Evolutionary conservation across 2,329 filamentous ascomycete genomes (phyloP).

Genomic region (Fusarium penzigii): DNA sequence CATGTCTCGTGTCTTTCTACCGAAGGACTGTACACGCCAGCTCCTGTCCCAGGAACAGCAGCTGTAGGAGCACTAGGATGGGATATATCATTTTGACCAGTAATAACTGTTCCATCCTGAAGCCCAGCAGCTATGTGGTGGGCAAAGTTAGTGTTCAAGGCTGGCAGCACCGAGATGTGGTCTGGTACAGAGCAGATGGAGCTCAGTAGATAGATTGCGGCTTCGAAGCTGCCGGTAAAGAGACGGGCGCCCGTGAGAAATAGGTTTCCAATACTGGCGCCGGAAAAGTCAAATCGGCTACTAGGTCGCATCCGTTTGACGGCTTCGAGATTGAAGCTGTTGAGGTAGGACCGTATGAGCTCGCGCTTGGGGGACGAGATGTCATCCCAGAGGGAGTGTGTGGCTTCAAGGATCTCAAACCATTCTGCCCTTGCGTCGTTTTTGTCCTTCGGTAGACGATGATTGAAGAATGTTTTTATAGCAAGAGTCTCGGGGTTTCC

Average conservation of each 20-base stretch:
- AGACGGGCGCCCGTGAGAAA: conserved; percentile 84
- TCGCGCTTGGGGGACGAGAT: conserved; percentile 74
- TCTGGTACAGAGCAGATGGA: conserved; percentile 83
- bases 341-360: conserved; percentile 75
- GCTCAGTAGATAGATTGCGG: conserved; percentile 85
- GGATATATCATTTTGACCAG: conserved; percentile 90
- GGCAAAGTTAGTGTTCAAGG: conserved; percentile 92
- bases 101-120: conserved; percentile 73
- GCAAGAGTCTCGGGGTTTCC: conserved; percentile 67
- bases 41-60: conserved; percentile 33
- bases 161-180: conserved; percentile 77
- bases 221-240: conserved; percentile 91
- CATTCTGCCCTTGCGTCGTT: conserved; percentile 75
- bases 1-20: conserved; percentile 47
- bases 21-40: conserved; percentile 31
- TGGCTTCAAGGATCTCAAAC: conserved; percentile 85
- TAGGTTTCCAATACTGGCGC: conserved; percentile 75
- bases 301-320: conserved; percentile 73
- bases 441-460: conserved; percentile 64
- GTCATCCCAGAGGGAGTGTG: conserved; percentile 72
- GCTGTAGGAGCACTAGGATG: conserved; percentile 72
- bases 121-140: conserved; percentile 90
- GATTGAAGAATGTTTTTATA: conserved; percentile 83
- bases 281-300: conserved; percentile 75
- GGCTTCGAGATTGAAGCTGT: conserved; percentile 75